Evolutionary conservation across 2,329 filamentous ascomycete species (phyloP).

Genomic region (Trichoderma citrinoviride): DNA sequence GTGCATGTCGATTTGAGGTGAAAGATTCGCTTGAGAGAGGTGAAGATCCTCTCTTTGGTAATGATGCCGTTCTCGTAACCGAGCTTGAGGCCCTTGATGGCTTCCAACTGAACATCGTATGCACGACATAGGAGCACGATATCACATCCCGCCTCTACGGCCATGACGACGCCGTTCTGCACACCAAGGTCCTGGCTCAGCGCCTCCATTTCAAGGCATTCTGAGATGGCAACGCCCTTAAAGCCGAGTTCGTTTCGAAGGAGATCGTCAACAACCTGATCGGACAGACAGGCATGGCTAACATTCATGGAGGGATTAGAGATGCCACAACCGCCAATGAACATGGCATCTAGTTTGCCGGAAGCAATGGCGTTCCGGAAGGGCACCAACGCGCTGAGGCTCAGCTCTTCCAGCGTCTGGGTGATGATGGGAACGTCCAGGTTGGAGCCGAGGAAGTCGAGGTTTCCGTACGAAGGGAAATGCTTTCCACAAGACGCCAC

Average conservation of each 20-base stretch:
- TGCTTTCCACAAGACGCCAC: slow-evolving; percentile 91
- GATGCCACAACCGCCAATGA: slow-evolving; percentile 92
- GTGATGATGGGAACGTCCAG: slow-evolving; percentile 94
- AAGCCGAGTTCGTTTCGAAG: slow-evolving; percentile 87
- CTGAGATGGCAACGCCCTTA: slow-evolving; percentile 87
- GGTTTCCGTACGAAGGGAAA: slow-evolving; percentile 92
- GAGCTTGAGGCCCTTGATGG: slow-evolving; percentile 82
- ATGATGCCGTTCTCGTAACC: slow-evolving; percentile 91
- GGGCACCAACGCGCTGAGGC: slow-evolving; percentile 84
- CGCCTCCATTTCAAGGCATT: slow-evolving; percentile 95
- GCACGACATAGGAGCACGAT: slow-evolving; percentile 84
- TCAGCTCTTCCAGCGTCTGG: slow-evolving; percentile 88
- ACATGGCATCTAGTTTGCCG: slow-evolving; percentile 84
- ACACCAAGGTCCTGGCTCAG: slow-evolving; percentile 96
- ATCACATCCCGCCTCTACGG: slow-evolving; percentile 93
- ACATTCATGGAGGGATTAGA: slow-evolving; percentile 89
- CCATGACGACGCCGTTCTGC: slow-evolving; percentile 94
- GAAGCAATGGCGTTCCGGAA: slow-evolving; percentile 87
- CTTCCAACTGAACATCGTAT: slow-evolving; percentile 85
- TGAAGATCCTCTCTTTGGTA: slow-evolving; percentile 72
- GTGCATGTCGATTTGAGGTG: slow-evolving; percentile 81
- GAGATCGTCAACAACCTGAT: slow-evolving; percentile 88
- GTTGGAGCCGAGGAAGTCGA: slow-evolving; percentile 89
- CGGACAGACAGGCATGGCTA: slow-evolving; percentile 89
- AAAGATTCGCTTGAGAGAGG: slow-evolving; percentile 76